These are phyloP conservation scores for Multifurca ochricompacta DNA, from an alignment of 768 basidiomycete species.

Conservation along the genomic window DNA sequence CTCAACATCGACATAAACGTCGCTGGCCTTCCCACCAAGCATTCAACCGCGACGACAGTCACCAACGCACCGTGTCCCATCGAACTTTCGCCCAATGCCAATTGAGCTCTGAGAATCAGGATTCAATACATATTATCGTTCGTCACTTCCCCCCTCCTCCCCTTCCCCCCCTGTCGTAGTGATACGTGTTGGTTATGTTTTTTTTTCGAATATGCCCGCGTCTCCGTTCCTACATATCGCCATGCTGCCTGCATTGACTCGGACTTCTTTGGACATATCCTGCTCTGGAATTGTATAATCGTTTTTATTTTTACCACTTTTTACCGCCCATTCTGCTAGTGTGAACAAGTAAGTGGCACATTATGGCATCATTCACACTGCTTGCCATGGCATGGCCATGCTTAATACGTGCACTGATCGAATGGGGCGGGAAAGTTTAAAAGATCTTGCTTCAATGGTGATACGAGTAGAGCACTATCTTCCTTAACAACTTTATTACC, in stretches of 20 bases:
- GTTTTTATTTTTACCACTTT: neutral
- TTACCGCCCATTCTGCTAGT: neutral
- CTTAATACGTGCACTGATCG: no score
- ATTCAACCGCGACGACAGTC: slow-evolving; percentile 28
- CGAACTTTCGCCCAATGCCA: slow-evolving; percentile 23
- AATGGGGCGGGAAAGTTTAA: no score
- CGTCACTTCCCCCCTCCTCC: no score
- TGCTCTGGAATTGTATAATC: slow-evolving; percentile 10
- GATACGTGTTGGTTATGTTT: neutral
- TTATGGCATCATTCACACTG: no score
- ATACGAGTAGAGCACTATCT: no score
- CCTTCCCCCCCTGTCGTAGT: no score
- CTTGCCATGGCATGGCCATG: no score
- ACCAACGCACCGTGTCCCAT: slow-evolving; percentile 30
- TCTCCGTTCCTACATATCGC: neutral
- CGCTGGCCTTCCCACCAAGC: slow-evolving; percentile 29
- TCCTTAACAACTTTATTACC: no score
- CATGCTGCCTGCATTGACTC: slow-evolving; percentile 6
- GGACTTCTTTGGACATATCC: slow-evolving; percentile 1
- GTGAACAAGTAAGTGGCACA: neutral
- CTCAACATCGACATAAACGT: slow-evolving; percentile 32
- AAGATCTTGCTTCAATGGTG: no score
- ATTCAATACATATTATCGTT: neutral
- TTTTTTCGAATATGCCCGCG: neutral
- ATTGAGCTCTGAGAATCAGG: slow-evolving; percentile 5